Evolutionary conservation across 169 alveolate species (phyloP), one percentile per base, ranked within the genome.

Genomic region (Plasmodium blacklocki): DNA sequence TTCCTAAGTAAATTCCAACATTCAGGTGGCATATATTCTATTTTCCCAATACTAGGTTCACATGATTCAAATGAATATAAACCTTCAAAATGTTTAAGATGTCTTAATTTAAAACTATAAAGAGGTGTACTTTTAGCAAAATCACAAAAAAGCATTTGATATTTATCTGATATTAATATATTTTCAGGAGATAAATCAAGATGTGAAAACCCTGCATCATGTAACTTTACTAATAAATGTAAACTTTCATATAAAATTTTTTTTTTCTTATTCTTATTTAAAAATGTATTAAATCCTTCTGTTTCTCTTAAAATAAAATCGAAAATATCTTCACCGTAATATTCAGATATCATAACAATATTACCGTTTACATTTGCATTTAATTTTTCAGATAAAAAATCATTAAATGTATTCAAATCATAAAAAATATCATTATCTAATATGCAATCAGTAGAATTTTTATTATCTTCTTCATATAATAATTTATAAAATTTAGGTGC

Each of bases 11-110:
- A 90, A 26, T 75, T 76, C 96, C 96, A 94, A 85, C 96, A 92
- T 60, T 94, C 96, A 12, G 96, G 96, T 1, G 96, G 96, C 96
- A 94, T 94, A 54, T 94, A 94, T 6, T 96, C 95, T 3, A 95
- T 96, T 73, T 94, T 94, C 1, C 94, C 96, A 21, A 94, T 93
- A 32, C 96, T 94, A 11, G 96, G 96, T 49, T 94, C 96, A 78
- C 96, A 94, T 67, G 95, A 91, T 15, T 89, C 92, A 74, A 92
- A 93, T 21, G 83, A 88, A 80, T 76, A 88, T 49, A 87, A 78
- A 19, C 92, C 85, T 26, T 80, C 88, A 15, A 80, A 45, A 63
- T 92, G 88, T 67, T 92, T 91, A 18, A 89, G 50, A 47, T 92
- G 93, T 9, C 93, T 88, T 32, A 92, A 92, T 72, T 88, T 80